phyloP scores from a whole-genome alignment of 768 basidiomycete species.

The Macrolepiota dolichaula region DNA sequence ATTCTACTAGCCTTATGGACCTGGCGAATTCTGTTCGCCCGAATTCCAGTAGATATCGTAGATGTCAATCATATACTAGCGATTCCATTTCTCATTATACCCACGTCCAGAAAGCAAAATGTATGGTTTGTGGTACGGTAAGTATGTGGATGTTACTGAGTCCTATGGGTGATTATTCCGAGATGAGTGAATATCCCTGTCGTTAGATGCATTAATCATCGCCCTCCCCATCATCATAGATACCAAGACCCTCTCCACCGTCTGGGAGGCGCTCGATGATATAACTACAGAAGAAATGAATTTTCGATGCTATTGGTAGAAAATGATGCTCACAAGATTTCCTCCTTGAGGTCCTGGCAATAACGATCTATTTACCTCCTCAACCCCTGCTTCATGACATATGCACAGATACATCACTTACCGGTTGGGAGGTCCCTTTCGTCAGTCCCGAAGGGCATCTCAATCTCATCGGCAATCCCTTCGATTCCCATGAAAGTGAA shows the following conservation, averaged over 20 bases:
- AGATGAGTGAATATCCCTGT: too few species aligned
- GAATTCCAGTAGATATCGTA: conserved; percentile 59
- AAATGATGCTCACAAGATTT: conserved; percentile 61
- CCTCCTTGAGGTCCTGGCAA: conserved; percentile 83
- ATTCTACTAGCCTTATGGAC: conserved; percentile 79
- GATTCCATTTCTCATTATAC: neutral
- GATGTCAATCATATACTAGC: neutral
- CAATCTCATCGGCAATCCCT: conserved; percentile 93
- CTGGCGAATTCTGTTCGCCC: conserved; percentile 82
- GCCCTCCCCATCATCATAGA: conserved; percentile 80
- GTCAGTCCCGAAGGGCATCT: conserved; percentile 87
- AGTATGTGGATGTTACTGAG: neutral
- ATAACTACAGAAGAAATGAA: conserved; percentile 40
- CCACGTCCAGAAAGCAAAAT: neutral
- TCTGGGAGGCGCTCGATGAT: conserved; percentile 69
- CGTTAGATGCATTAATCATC: conserved; percentile 51
- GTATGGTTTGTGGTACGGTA: neutral
- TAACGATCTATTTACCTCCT: conserved; percentile 63
- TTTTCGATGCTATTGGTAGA: conserved; percentile 5
- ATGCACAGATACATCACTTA: conserved; percentile 24
- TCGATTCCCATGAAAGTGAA: conserved; percentile 95
- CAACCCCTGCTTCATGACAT: neutral
- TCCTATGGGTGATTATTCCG: neutral
- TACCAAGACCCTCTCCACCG: conserved; percentile 66
- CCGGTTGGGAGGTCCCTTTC: conserved; percentile 73